Conservation (phyloP, 306 rosid genomes). For the Vachellia pachyceras region DNA sequence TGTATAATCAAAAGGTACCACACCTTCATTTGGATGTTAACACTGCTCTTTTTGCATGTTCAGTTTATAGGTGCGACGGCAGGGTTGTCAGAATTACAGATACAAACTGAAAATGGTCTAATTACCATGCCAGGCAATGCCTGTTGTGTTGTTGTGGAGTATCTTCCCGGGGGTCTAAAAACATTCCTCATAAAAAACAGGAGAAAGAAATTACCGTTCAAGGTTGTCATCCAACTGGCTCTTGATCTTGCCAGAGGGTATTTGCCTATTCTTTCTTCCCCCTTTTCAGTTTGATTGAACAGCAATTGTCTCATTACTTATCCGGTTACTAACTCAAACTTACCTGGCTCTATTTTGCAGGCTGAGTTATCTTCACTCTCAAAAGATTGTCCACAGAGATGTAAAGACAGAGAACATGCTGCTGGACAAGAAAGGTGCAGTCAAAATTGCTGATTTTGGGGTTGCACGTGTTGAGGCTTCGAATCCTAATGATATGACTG, state of each 20-base stretch:
- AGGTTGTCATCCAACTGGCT: slow-evolving; percentile 78
- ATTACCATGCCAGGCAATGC: slow-evolving; percentile 79
- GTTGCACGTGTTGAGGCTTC: slow-evolving; percentile 92
- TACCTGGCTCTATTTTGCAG: slow-evolving; percentile 48
- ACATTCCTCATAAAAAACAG: slow-evolving; percentile 81
- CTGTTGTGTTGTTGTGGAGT: slow-evolving; percentile 88
- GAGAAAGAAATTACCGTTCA: slow-evolving; percentile 81
- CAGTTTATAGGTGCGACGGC: slow-evolving; percentile 87
- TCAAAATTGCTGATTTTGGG: slow-evolving; percentile 84
- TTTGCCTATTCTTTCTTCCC: neutral
- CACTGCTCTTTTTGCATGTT: slow-evolving; percentile 23
- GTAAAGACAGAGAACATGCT: slow-evolving; percentile 93
- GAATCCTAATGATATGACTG: slow-evolving; percentile 92
- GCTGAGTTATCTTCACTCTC: slow-evolving; percentile 80
- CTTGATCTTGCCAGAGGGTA: slow-evolving; percentile 94
- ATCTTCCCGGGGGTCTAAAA: slow-evolving; percentile 81
- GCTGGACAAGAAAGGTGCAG: slow-evolving; percentile 66
- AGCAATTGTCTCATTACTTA: slow-evolving; percentile 2
- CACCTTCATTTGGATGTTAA: slow-evolving; percentile 23
- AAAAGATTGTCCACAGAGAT: slow-evolving; percentile 87
- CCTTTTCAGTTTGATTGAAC: slow-evolving; percentile 6
- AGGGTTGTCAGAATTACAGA: slow-evolving; percentile 76
- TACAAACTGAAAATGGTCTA: slow-evolving; percentile 80
- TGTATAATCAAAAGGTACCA: neutral
- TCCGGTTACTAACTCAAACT: slow-evolving; percentile 27